Evolutionary conservation across 2,329 filamentous ascomycete species (phyloP).

Genomic region (Macrophomina tecta): DNA sequence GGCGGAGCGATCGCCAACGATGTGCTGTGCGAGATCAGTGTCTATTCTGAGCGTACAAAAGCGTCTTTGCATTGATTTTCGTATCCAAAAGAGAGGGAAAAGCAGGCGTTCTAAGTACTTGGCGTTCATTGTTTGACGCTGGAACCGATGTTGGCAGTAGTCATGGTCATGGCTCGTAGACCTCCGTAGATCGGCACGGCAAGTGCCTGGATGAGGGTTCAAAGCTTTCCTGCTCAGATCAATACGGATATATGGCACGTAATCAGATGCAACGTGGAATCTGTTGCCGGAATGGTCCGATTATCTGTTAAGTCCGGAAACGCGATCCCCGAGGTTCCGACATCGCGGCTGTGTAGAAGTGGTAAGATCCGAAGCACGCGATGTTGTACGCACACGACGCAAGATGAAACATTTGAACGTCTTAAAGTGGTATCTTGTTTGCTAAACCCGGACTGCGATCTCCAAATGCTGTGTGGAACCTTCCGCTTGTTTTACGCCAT

Average conservation of each 20-base stretch:
- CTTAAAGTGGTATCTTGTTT: constrained; percentile 16
- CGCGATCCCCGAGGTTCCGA: not conserved
- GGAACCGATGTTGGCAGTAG: not conserved
- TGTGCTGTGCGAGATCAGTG: not conserved
- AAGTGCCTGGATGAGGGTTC: not conserved
- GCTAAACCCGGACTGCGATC: not conserved
- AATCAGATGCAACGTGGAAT: not conserved
- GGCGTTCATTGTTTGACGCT: not conserved
- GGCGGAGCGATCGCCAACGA: not conserved
- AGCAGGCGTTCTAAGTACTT: not conserved
- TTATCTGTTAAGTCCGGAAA: not conserved
- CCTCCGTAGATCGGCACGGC: constrained; percentile 2
- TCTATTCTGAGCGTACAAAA: too few species aligned
- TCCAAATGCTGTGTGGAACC: not conserved
- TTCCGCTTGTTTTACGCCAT: not conserved
- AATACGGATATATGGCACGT: not conserved
- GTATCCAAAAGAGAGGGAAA: not conserved
- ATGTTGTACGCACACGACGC: not conserved
- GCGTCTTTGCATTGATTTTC: not conserved
- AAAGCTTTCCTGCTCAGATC: not conserved
- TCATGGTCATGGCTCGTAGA: not conserved
- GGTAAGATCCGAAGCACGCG: not conserved
- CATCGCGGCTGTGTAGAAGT: constrained; percentile 7
- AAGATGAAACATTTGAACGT: constrained; percentile 8
- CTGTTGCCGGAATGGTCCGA: not conserved